These are phyloP conservation scores for Lachancea quebecensis DNA, from an alignment of 805 yeast species.

Conservation along the genomic window DNA sequence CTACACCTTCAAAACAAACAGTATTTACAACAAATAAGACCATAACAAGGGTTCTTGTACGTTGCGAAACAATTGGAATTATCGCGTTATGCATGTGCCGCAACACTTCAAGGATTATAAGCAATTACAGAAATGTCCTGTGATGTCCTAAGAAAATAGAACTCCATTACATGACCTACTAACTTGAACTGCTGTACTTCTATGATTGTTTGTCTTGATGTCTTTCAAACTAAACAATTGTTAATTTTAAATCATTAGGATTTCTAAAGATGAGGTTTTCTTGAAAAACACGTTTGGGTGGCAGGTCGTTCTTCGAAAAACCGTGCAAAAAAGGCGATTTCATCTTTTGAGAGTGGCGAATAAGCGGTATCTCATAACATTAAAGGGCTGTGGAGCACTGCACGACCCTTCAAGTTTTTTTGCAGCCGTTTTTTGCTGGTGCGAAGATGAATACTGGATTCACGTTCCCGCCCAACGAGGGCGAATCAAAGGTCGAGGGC, in stretches of 20 bases:
- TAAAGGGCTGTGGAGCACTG: background rate
- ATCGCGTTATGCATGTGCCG: too few species aligned
- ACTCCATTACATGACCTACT: too few species aligned
- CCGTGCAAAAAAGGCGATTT: background rate
- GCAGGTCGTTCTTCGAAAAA: background rate
- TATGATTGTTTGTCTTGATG: too few species aligned
- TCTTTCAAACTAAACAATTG: too few species aligned
- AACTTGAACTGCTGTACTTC: too few species aligned
- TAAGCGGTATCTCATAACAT: background rate
- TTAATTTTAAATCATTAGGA: background rate
- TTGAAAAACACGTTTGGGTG: background rate
- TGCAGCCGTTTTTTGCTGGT: background rate
- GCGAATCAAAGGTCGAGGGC: background rate
- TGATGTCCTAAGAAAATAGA: too few species aligned
- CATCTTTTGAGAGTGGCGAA: background rate
- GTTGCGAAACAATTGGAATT: too few species aligned
- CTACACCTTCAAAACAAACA: too few species aligned
- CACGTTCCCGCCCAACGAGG: slow-evolving; percentile 18
- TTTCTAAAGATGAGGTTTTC: background rate
- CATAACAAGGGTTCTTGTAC: too few species aligned
- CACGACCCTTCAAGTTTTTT: background rate
- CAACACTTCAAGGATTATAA: too few species aligned
- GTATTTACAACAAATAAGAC: too few species aligned
- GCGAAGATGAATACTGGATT: slow-evolving; percentile 23
- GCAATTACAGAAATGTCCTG: too few species aligned